Percentiles rank a stretch among this genome's conserved stretches.
phyloP scores from a whole-genome alignment of 1,284 basidiomycete genomes.

The Ganoderma lingzhi region DNA sequence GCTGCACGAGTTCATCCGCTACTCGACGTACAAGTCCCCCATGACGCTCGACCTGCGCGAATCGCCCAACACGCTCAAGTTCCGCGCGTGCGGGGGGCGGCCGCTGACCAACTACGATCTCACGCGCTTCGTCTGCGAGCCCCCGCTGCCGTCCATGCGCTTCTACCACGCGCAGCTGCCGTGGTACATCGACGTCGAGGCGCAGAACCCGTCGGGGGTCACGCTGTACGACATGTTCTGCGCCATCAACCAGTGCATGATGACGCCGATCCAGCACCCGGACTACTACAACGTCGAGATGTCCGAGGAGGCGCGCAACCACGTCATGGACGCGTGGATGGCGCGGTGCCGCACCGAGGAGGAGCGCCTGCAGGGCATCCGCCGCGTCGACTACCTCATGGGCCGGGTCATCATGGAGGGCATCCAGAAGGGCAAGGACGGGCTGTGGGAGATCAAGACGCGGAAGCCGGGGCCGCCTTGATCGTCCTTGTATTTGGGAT shows the following conservation, averaged over 20 bases:
- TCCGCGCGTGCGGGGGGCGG: slow-evolving; percentile 49
- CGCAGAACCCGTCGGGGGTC: slow-evolving; percentile 55
- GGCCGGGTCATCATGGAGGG: slow-evolving; percentile 41
- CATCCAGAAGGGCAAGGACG: slow-evolving; percentile 41
- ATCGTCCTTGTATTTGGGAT: background rate
- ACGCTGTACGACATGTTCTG: slow-evolving; percentile 61
- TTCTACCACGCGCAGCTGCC: slow-evolving; percentile 59
- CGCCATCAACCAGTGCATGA: slow-evolving; percentile 44
- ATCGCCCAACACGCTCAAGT: slow-evolving; percentile 44
- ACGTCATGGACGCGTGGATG: slow-evolving; percentile 37
- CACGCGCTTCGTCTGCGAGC: slow-evolving; percentile 53
- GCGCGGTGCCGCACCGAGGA: slow-evolving; percentile 34
- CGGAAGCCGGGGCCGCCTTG: slow-evolving; percentile 27
- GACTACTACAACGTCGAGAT: slow-evolving; percentile 45
- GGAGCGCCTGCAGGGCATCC: slow-evolving; percentile 37
- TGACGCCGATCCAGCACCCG: slow-evolving; percentile 37
- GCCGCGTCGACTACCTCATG: slow-evolving; percentile 44
- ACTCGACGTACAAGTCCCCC: slow-evolving; percentile 38
- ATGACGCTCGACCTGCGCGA: slow-evolving; percentile 48
- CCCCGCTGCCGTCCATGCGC: slow-evolving; percentile 54
- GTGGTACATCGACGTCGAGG: slow-evolving; percentile 63
- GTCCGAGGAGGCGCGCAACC: slow-evolving; percentile 36
- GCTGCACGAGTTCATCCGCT: slow-evolving; percentile 48
- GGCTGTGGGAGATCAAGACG: slow-evolving; percentile 44
- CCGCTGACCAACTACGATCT: slow-evolving; percentile 48